A percentile compares a stretch with the other conserved stretches of the same genome.
These are phyloP conservation scores for Fusarium anthophilum DNA, from an alignment of 2,329 filamentous ascomycete genomes.

Conservation along the genomic window DNA sequence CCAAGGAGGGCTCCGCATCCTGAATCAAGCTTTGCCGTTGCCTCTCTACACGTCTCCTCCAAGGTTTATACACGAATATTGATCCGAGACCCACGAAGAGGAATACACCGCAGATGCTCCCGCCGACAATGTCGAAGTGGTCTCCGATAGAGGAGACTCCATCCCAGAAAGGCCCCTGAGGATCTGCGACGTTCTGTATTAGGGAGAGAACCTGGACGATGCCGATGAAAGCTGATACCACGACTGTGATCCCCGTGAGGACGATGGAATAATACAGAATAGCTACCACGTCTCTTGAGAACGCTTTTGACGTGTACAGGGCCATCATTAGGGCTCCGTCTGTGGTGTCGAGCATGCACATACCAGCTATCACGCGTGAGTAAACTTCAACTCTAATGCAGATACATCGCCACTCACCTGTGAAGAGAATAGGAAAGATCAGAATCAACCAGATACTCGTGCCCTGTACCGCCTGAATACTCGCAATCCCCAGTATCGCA, in stretches of 20 bases:
- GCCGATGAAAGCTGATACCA: constrained; percentile 87
- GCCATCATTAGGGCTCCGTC: constrained; percentile 97
- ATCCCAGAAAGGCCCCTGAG: constrained; percentile 86
- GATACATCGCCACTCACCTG: constrained; percentile 60
- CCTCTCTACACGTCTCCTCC: constrained; percentile 65
- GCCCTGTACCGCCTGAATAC: constrained; percentile 84
- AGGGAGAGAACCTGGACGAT: constrained; percentile 84
- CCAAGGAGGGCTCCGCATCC: background rate
- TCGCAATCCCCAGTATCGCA: constrained; percentile 88
- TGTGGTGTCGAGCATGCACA: constrained; percentile 93
- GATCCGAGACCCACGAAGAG: constrained; percentile 79
- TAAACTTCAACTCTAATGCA: background rate
- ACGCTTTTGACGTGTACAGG: constrained; percentile 82
- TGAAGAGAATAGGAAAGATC: constrained; percentile 91
- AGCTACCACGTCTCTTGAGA: constrained; percentile 84
- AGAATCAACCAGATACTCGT: constrained; percentile 95
- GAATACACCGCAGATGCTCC: constrained; percentile 86
- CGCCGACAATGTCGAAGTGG: constrained; percentile 87
- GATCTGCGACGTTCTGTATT: constrained; percentile 77
- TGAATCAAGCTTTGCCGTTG: constrained; percentile 22
- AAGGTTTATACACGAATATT: constrained; percentile 80
- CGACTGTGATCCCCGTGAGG: constrained; percentile 82
- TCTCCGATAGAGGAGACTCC: constrained; percentile 81
- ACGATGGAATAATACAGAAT: constrained; percentile 95
- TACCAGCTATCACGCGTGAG: constrained; percentile 68